Evolutionary conservation across 2,329 filamentous ascomycete genomes (phyloP), one percentile per base, ranked within the genome.

Genomic region (Aspergillus sp.): DNA sequence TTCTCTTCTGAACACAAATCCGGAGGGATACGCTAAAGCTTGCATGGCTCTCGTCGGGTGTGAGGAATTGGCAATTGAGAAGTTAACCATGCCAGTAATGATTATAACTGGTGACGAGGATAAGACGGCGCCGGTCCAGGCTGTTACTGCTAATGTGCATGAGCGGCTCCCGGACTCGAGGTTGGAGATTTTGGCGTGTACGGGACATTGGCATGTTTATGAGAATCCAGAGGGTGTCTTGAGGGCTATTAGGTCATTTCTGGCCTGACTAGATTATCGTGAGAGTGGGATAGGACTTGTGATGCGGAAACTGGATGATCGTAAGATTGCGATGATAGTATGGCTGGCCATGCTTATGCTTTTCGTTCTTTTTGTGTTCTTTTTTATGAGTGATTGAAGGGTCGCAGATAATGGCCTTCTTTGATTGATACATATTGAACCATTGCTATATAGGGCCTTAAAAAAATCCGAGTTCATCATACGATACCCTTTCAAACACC

Each of bases 21-120:
- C 74, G 0, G 77, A 81, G 51, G 74, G 74, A 1, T 81, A 80
- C 56, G 78, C 78, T 1, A 81, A 81, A 51, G 77, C 69, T 0
- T 77, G 74, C 38, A 63, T 64, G 22, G 77, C 77, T 2, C 63
- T 80, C n/a, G 42, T 75, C 15, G 58, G 68, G 19, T 53, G 74
- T 2, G 52, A 60, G 17, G 49, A 57, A 6, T 44, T 27, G 9
- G 9, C 25, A 4, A 27, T 27, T 4, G 25, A 27, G 25, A 27
- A 27, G 5, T 27, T 76, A 4, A 53, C 62, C 7, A 55, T 59
- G 4, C 54, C 60, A n/a, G 65, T 64, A 0, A 54, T 70, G 27
- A 63, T 80, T 38, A 50, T 79, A 2, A 73, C 72, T 0, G 75
- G 76, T 0, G 61, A 66, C 1, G 68, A 77, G 13, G 75, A 79